Evolutionary conservation across 352 stramenopile genomes (phyloP), one percentile per base, ranked within the genome.

Genomic region (Pythium aquatile): DNA sequence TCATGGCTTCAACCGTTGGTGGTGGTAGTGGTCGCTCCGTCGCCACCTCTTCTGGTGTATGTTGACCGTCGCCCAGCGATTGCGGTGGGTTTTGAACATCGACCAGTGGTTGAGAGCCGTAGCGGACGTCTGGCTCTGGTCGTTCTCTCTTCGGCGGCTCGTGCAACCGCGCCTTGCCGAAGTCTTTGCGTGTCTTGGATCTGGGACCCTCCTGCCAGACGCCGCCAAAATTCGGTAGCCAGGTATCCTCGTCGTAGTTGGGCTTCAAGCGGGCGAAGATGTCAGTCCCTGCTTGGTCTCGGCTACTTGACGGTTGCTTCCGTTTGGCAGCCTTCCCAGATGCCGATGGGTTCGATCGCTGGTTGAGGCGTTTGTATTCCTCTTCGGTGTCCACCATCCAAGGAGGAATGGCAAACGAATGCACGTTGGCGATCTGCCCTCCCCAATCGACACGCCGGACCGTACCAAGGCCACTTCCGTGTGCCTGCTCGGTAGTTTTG

Each of bases 191-290:
- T 8, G 81, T 91, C 61, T 78, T 80, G 40, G 66, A 76, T 3
- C 85, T 81, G 28, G 83, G 72, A 0, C 83, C 83, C 42, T 87
- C 79, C 59, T 93, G 79, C 85, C 85, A 93, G 14, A 93, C 83
- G 0, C 80, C 72, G 13, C 85, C 83, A 62, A 93, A 93, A 46
- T 91, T 91, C 24, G 85, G 85, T 14, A 93, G 65, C 85, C 85
- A 93, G 24, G 75, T 72, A 10, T 69, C 46, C 16, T 69, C 68
- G 24, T 74, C 68, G 48, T 82, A 76, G 10, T 66, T 33, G 20
- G 61, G 56, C 24, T 78, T 58, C 17, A 80, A 48, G 33, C 63
- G 37, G 14, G 68, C 63, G 33, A 81, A 83, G 46, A 83, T 77
- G 28, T 76, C 65, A 33, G 32, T 54, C 7, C 52, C 52, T 24